Base-by-base conservation (phyloP, 1,284 basidiomycete species). In the Meira miltonrushii region DNA sequence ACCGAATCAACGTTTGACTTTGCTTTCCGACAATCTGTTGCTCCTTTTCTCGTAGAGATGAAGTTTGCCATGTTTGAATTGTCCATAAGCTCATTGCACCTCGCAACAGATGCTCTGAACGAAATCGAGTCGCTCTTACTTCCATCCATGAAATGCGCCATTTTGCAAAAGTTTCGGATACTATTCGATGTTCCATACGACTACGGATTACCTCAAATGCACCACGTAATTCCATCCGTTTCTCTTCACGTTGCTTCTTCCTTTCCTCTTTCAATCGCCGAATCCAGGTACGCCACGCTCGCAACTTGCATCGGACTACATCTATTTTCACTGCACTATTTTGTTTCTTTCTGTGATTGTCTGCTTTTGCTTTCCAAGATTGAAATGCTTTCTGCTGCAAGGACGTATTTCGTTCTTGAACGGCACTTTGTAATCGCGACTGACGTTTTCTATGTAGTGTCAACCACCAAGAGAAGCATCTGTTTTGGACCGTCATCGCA, bases 61-160 rank as follows among this genome's bases (percentile, higher is more conserved):
- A 44, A 25, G 37, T 53, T 21, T 60, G 60, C 9, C 55, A 57
- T 2, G 51, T 48, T 0, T 55, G 59, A 44, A 69, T 57, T 46
- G 64, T 61, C 68, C 68, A 71, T 1, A 66, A 43, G 1, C 64
- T 65, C 38, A 71, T 60, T 7, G 67, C 64, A 1, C 67, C 68
- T 5, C 56, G 57, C 13, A 62, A 60, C 12, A 71, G 55, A 44
- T 68, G 67, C 7, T 53, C 54, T 2, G 39, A 51, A 40, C 66
- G 61, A 5, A 71, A 39, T 9, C 33, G 38, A 23, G 61, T 55
- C 8, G 68, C 64, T 17, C 59, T 21, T 13, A 41, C 43, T 5
- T 39, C 43, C 38, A 41, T 37, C 21, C 62, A 43, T 12, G 33
- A 23, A 12, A 49, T 19, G 15, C 58, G 43, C 68, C 68, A 71